Percentiles rank a stretch among this genome's conserved stretches.
Conservation (phyloP, 768 basidiomycete genomes). For the Termitomyces sp. region DNA sequence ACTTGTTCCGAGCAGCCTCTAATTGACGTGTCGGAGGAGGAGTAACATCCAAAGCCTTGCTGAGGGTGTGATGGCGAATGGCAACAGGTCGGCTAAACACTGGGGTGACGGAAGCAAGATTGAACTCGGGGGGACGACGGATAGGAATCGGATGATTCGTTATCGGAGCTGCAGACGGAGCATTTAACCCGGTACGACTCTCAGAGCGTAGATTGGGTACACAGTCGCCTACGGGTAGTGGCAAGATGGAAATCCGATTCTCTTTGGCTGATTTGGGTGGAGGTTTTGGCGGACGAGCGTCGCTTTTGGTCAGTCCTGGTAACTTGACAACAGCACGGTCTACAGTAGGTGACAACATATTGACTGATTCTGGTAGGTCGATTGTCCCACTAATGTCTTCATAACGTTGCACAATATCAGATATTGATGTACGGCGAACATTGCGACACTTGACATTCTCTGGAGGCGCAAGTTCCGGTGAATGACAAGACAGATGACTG, state of each 20-base stretch:
- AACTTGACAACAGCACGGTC: conserved; percentile 13
- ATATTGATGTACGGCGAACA: conserved; percentile 68
- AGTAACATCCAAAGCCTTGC: conserved; percentile 12
- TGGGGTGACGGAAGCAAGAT: background rate
- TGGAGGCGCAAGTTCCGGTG: conserved; percentile 39
- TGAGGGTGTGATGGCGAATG: conserved; percentile 7
- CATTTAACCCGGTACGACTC: conserved; percentile 4
- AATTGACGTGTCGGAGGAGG: conserved; percentile 26
- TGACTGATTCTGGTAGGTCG: conserved; percentile 20
- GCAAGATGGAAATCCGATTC: background rate
- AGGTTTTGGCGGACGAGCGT: conserved; percentile 10
- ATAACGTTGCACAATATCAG: conserved; percentile 81
- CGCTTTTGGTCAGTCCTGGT: conserved; percentile 4
- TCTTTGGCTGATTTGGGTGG: conserved; percentile 6
- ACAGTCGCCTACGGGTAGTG: conserved; percentile 3
- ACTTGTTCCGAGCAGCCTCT: conserved; percentile 13
- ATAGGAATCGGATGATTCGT: conserved; percentile 1
- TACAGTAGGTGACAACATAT: conserved; percentile 26
- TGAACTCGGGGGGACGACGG: background rate
- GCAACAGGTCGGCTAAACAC: conserved; percentile 6
- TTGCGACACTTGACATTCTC: conserved; percentile 36
- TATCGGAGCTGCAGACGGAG: background rate
- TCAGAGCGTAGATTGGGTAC: conserved; percentile 3
- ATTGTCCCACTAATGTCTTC: conserved; percentile 53
- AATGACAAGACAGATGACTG: conserved; percentile 15